Percentiles rank a stretch among this genome's conserved stretches.
phyloP scores from a whole-genome alignment of 108 stramenopile species.

The Pseudonitzschia pungens region DNA sequence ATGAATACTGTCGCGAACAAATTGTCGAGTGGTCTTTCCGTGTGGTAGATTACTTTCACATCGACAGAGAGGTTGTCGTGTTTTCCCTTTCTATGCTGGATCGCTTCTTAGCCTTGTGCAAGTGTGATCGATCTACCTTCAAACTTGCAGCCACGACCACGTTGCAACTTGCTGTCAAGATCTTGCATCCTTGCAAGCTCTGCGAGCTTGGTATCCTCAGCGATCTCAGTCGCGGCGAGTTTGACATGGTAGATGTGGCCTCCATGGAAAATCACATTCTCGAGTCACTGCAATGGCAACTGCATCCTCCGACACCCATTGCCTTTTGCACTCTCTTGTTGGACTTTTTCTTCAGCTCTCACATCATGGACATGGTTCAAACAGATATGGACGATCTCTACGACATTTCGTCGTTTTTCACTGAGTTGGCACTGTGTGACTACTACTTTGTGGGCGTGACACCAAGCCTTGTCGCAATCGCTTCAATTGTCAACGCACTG shows the following conservation, averaged over 20 bases:
- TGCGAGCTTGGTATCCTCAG: conserved; percentile 58
- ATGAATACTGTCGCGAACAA: conserved; percentile 70
- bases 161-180: conserved; percentile 58
- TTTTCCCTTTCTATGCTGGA: conserved; percentile 56
- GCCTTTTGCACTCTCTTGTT: conserved; percentile 45
- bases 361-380: conserved; percentile 22
- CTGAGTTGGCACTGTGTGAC: conserved; percentile 63
- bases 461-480: conserved; percentile 55
- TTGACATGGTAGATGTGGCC: conserved; percentile 58
- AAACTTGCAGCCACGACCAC: conserved; percentile 65
- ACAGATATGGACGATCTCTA: conserved; percentile 55
- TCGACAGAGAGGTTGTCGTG: conserved; percentile 64
- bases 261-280: conserved; percentile 60
- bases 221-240: conserved; percentile 64
- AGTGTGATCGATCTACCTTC: conserved; percentile 58
- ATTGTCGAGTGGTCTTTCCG: conserved; percentile 74
- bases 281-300: conserved; percentile 40
- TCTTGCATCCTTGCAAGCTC: conserved; percentile 62
- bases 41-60: conserved; percentile 72
- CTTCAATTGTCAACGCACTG: conserved; percentile 71
- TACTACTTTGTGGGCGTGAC: conserved; percentile 53
- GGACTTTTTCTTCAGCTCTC: conserved; percentile 40
- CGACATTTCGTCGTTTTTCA: conserved; percentile 61
- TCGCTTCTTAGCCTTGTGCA: conserved; percentile 56
- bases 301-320: conserved; percentile 53